Base-by-base conservation (phyloP, 495 filamentous ascomycete genomes). In the Talaromyces proteolyticus region DNA sequence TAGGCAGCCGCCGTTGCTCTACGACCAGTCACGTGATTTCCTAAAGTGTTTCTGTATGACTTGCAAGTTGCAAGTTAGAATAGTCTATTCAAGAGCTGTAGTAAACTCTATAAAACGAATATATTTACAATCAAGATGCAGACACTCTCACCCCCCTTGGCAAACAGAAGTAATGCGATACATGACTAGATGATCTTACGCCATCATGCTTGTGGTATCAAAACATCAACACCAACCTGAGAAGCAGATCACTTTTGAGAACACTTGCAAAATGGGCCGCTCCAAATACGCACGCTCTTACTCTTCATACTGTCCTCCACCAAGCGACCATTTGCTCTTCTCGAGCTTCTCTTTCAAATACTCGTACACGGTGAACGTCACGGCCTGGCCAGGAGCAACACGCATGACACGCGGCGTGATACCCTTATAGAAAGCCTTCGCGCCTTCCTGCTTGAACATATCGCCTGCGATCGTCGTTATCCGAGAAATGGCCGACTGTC, bases 311-410 rank as follows among this genome's bases (percentile, higher is more conserved):
- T 73, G 72, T 45, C 79, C 81, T 23, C 82, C 77, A 14, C 87
- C 64, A 49, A 87, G 68, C 21, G 82, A 74, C 62, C 79, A 75
- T 46, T 77, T 79, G 49, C 82, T 87, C 52, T 73, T 77, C 72
- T 96, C 91, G 51, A 96, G 64, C 67, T 86, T 84, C 17, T 82
- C 81, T 74, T 90, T 95, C 51, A 96, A 69, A 63, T 72, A 95
- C 68, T 97, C 93, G 68, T 97, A 97, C 55, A 97, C 90, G 41
- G 91, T 96, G 63, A 97, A 99, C 1, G 93, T 98, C 23, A 99
- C 93, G 21, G 94, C 94, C 73, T 99, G 93, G 44, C 93, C 93
- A 12, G 93, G 93, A 24, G 93, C 93, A 25, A 99, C 93, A 57
- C 93, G 80, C 92, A 97, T 97, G 53, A 98, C 87, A 52, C 93